Base-by-base conservation (phyloP, 169 alveolate species). In the Plasmodium knowlesi region DNA sequence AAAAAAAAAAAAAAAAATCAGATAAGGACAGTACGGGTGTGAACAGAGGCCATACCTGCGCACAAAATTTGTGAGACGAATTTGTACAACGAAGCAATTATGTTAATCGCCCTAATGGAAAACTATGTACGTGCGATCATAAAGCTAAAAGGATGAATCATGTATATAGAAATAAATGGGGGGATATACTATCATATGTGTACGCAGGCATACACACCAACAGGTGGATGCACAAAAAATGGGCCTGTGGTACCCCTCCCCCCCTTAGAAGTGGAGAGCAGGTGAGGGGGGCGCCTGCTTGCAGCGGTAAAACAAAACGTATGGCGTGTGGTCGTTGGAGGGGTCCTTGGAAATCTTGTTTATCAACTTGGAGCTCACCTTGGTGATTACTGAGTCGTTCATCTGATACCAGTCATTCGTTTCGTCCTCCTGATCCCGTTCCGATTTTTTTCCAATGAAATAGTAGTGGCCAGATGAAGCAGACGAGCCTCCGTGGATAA, bases 401-500 rank as follows among this genome's bases (percentile, higher is more conserved):
- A 94, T 88, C 61, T 93, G 83, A 76, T 96, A 90, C 97, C 97
- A 96, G 37, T 74, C 43, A 53, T 81, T 85, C 54, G 30, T 19
- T 8, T 34, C 41, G 28, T 83, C 67, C 32, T 73, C 46, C 12
- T 72, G 70, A 22, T 73, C 39, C 37, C 78, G 3, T 80, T 97
- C 98, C 6, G 97, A 95, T 54, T 96, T 94, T 16, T 97, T 82
- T 19, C 98, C 98, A 9, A 97, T 88, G 84, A 95, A 96, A 94
- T 97, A 97, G 93, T 97, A 97, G 82, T 97, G 98, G 25, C 98
- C 98, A 2, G 97, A 93, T 37, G 96, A 81, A 8, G 98, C 93
- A 22, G 96, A 82, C 43, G 80, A 67, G 3, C 98, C 98, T 39
- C 94, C 79, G 90, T 97, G 98, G 39, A 97, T 89, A 16, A 97